Conservation (phyloP, 768 basidiomycete species). For the Porpolomopsis calyptriformis region DNA sequence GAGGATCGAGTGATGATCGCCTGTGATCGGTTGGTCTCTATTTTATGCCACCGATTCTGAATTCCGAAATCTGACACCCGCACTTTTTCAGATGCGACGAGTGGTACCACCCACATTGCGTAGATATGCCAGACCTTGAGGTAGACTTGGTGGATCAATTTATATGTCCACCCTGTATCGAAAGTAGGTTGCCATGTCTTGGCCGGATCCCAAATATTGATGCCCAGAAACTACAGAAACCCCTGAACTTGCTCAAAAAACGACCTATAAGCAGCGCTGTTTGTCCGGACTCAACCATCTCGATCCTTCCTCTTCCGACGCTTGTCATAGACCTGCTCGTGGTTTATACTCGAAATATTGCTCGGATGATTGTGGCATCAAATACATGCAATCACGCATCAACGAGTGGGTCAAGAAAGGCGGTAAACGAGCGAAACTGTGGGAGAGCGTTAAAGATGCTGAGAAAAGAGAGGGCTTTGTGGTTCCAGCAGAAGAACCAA, state of each 20-base stretch:
- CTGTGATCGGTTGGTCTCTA: constrained; percentile 64
- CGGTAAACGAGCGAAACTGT: constrained; percentile 53
- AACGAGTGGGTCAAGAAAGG: constrained; percentile 52
- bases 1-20: constrained; percentile 88
- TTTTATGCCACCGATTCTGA: constrained; percentile 1
- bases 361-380: constrained; percentile 77
- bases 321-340: constrained; percentile 73
- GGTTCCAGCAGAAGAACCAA: constrained; percentile 28
- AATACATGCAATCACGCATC: constrained; percentile 57
- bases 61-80: background rate
- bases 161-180: constrained; percentile 72
- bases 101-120: constrained; percentile 88
- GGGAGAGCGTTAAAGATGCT: constrained; percentile 64
- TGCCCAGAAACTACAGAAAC: constrained; percentile 32
- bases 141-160: constrained; percentile 89
- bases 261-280: constrained; percentile 76
- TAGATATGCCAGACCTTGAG: constrained; percentile 68
- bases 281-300: constrained; percentile 56
- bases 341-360: constrained; percentile 86
- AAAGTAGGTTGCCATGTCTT: constrained; percentile 40
- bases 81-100: constrained; percentile 66
- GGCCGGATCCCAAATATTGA: constrained; percentile 1
- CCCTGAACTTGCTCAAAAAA: constrained; percentile 47
- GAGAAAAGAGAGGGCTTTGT: constrained; percentile 63
- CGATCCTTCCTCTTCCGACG: constrained; percentile 48